Evolutionary conservation across 768 basidiomycete genomes (phyloP).

Genomic region (Leccinum rimulosum): DNA sequence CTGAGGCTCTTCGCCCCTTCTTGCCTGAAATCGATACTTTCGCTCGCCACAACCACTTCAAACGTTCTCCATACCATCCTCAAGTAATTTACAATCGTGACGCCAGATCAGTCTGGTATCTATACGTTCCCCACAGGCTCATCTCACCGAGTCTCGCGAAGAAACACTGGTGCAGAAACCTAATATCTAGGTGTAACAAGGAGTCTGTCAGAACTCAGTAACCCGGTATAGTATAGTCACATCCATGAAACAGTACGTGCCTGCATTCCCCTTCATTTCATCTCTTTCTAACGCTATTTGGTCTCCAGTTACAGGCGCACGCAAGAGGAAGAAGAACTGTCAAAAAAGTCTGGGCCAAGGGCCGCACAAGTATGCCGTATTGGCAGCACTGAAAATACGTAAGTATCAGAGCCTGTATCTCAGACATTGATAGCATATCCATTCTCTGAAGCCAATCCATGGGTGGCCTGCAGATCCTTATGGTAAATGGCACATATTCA

Average conservation of each 20-base stretch:
- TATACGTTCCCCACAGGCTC: conserved; percentile 32
- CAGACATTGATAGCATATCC: conserved; percentile 53
- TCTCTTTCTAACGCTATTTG: neutral
- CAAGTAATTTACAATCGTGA: conserved; percentile 26
- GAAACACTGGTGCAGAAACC: conserved; percentile 51
- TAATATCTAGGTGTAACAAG: conserved; percentile 39
- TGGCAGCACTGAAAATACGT: neutral
- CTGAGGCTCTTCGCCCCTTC: conserved; percentile 44
- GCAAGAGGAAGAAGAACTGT: conserved; percentile 46
- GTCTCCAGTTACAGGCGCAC: conserved; percentile 45
- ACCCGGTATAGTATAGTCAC: conserved; percentile 33
- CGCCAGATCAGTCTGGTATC: neutral
- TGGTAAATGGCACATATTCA: conserved; percentile 57
- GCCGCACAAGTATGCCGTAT: conserved; percentile 46
- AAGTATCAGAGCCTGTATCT: conserved; percentile 32
- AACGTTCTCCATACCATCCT: conserved; percentile 47
- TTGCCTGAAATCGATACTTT: conserved; percentile 52
- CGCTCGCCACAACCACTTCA: conserved; percentile 47
- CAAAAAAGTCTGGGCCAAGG: conserved; percentile 59
- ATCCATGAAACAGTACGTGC: conserved; percentile 23
- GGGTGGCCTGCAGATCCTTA: conserved; percentile 55
- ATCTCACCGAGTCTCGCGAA: conserved; percentile 49
- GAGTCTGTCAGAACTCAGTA: conserved; percentile 22
- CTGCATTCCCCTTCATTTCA: neutral
- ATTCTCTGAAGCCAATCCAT: conserved; percentile 62